Evolutionary conservation across 805 yeast species (phyloP).

Genomic region (Yamadazyma philogaea): DNA sequence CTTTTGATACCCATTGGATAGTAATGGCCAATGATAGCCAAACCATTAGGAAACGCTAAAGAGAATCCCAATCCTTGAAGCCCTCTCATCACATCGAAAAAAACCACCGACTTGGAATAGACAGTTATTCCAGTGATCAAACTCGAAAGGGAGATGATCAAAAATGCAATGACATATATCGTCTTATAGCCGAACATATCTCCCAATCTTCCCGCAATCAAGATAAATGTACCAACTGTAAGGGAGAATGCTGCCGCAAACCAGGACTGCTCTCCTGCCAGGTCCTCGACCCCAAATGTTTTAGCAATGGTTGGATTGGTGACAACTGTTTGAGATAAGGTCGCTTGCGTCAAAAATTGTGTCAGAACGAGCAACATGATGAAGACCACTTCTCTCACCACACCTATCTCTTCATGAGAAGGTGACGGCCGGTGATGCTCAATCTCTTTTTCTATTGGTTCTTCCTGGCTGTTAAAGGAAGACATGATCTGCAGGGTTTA

Average conservation of each 20-base stretch:
- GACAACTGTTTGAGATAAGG: constrained; percentile 27
- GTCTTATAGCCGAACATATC: constrained; percentile 34
- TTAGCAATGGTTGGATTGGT: constrained; percentile 18
- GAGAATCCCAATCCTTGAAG: constrained; percentile 37
- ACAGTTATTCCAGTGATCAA: constrained; percentile 26
- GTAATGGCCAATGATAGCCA: constrained; percentile 30
- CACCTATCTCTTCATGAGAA: constrained; percentile 22
- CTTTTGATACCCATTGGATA: constrained; percentile 23
- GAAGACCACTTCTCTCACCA: constrained; percentile 21
- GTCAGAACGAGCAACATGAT: constrained; percentile 24
- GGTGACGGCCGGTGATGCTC: constrained; percentile 12
- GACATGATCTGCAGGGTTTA: background rate
- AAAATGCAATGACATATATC: constrained; percentile 25
- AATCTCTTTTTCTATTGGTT: background rate
- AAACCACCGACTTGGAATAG: constrained; percentile 21
- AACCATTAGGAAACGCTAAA: constrained; percentile 32
- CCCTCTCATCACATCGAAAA: constrained; percentile 29
- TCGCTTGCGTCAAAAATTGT: constrained; percentile 30
- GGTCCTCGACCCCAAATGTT: constrained; percentile 22
- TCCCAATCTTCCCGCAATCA: constrained; percentile 33
- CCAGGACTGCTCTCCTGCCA: constrained; percentile 33
- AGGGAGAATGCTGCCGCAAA: constrained; percentile 33
- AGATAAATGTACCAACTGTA: constrained; percentile 36
- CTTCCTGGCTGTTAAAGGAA: background rate
- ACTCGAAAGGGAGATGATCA: constrained; percentile 22